Evolutionary conservation across 2,329 filamentous ascomycete species (phyloP).

Genomic region (Fusarium gaditjirri): DNA sequence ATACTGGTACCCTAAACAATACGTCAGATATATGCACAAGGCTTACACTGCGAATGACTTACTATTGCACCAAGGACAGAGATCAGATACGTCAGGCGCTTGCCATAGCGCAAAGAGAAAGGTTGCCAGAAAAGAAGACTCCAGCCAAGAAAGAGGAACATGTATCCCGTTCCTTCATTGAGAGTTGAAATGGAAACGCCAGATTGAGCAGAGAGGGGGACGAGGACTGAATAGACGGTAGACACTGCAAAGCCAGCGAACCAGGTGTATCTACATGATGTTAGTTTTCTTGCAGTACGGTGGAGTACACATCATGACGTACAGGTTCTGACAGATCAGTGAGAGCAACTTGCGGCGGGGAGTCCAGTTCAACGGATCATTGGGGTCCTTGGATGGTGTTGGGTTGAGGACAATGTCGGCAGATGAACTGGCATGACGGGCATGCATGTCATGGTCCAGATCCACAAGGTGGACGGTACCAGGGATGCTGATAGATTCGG

Average conservation of each 20-base stretch:
- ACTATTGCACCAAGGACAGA: slow-evolving; percentile 48
- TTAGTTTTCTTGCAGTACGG: accelerated
- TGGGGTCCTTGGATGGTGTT: slow-evolving; percentile 59
- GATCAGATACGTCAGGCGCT: slow-evolving; percentile 52
- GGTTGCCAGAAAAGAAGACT: slow-evolving; percentile 60
- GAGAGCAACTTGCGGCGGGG: slow-evolving; percentile 41
- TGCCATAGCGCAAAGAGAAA: slow-evolving; percentile 57
- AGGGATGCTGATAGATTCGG: slow-evolving; percentile 39
- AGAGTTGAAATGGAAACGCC: slow-evolving; percentile 48
- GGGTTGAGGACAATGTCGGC: slow-evolving; percentile 61
- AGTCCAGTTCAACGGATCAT: slow-evolving; percentile 64
- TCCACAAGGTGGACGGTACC: slow-evolving; percentile 56
- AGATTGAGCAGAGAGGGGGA: slow-evolving; percentile 47
- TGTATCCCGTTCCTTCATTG: slow-evolving; percentile 53
- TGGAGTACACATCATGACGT: background rate
- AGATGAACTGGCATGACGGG: slow-evolving; percentile 45
- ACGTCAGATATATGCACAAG: background rate
- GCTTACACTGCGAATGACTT: background rate
- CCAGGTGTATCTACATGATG: slow-evolving; percentile 46
- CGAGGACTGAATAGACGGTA: slow-evolving; percentile 52
- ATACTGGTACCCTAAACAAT: slow-evolving; percentile 32
- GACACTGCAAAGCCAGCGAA: slow-evolving; percentile 54
- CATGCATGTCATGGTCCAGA: slow-evolving; percentile 47
- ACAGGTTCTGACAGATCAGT: slow-evolving; percentile 46
- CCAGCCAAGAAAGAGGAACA: slow-evolving; percentile 59